Evolutionary conservation across 1,284 basidiomycete species (phyloP), one percentile per base, ranked within the genome.

Genomic region (Cryptococcus floricola): DNA sequence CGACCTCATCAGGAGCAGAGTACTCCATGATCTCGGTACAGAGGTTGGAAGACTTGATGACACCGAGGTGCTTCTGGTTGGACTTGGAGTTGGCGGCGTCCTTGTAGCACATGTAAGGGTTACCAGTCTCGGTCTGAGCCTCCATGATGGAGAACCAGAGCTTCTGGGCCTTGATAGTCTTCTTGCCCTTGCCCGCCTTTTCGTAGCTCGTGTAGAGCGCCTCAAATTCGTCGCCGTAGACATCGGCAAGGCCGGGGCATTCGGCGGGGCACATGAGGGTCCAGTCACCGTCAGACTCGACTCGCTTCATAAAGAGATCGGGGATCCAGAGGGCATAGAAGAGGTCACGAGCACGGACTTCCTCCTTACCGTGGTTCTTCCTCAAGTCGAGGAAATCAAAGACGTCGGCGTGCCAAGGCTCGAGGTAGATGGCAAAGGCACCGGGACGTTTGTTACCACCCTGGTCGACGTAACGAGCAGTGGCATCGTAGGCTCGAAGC

Each of bases 21-120:
- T 98, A 98, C 79, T 99, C 92, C 76, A 99, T 90, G 75, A 99
- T 98, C 78, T 99, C 96, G 12, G 95, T 98, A 81, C 96, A 99
- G 45, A 99, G 81, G 78, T 99, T 98, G 58, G 95, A 98, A 5
- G 91, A 96, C 82, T 98, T 98, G 87, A 99, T 98, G 18, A 91
- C 96, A 49, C 96, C 96, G 41, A 98, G 84, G 78, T 99, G 97
- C 81, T 95, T 88, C 79, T 99, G 96, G 81, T 99, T 99, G 39
- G 92, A 95, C 79, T 97, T 97, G 67, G 82, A 87, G 74, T 93
- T 94, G 54, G 87, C 85, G 38, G 87, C 81, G 71, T 94, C 89
- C 81, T 99, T 99, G 84, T 98, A 99, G 47, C 92, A 81, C 88
- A 98, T 98, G 81, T 97, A 99, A 5, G 96, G 96, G 39, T 87